Evolutionary conservation across 179 eudicot genomes (phyloP), one percentile per base, ranked within the genome.

Genomic region (Silene noctiflora): DNA sequence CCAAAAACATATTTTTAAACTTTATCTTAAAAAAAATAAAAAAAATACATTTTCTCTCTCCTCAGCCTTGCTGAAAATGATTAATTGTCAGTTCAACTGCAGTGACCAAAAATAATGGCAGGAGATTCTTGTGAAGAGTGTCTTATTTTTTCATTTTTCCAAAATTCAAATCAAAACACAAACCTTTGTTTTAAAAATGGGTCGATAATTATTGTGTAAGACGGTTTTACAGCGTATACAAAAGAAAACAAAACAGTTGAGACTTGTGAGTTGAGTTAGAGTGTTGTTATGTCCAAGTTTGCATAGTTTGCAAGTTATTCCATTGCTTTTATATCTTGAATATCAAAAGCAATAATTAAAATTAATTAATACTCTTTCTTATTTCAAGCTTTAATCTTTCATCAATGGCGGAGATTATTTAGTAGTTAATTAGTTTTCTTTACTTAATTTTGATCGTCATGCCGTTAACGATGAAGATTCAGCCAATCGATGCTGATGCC

Each of bases 381-480:
- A 7, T 39, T 39, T 7, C 46, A 39, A 39, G 46, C 46, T 39
- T 8, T 51, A 16, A 51, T 51, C n/a, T 14, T 16, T 51, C 58
- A 51, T 51, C 58, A 51, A 51, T 51, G 58, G 58, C 58, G 58
- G n/a, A 12, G 1, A 51, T 12, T 16, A 51, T 51, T 51, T 51
- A 51, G 17, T 51, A 13, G 6, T 51, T 39, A 39, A 39, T 35
- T 35, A 48, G 17, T 48, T 48, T 12, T 48, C 4, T 13, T 3
- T 48, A 3, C 14, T 13, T 48, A 51, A 16, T 51, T 51, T 3
- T 3, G 16, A 12, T 51, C 17, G 76, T 67, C 46, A 88, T 90
- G 93, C 91, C 90, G 77, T 83, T 89, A 74, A 89, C 94, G 73
- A 91, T 89, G 95, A 95, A 89, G 87, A 86, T 95, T 81, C 99